Conservation (phyloP, 208 protist species). For the Leishmania arabica region DNA sequence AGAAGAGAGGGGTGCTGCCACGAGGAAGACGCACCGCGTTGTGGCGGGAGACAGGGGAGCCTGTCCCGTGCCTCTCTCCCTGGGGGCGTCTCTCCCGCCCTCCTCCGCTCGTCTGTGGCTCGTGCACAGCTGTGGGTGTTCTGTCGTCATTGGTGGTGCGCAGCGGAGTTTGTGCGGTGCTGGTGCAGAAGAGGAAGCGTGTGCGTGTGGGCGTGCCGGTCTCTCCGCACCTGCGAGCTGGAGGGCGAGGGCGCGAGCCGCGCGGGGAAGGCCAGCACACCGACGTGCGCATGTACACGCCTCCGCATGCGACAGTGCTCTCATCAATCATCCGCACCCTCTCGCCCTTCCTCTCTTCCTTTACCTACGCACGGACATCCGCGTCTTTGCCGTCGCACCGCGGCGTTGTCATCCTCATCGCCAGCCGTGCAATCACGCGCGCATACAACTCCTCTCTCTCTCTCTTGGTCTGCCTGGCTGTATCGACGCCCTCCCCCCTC, state of each 20-base stretch:
- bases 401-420: neutral
- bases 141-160: slow-evolving; percentile 6
- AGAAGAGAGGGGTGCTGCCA: neutral
- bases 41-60: neutral
- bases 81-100: neutral
- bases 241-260: neutral
- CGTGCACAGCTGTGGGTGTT: neutral
- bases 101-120: neutral
- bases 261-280: neutral
- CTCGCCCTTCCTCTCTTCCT: neutral
- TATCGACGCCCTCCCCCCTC: neutral
- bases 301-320: neutral
- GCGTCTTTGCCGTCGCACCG: neutral
- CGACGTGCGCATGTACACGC: neutral
- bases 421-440: neutral
- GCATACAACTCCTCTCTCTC: neutral
- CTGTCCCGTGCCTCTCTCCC: neutral
- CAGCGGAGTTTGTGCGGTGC: neutral
- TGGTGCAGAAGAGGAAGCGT: neutral
- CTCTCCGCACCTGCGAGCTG: neutral
- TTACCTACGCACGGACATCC: neutral
- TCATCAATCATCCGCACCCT: neutral
- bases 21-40: neutral
- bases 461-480: too few relatives aligned
- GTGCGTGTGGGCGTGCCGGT: neutral